A percentile compares a stretch with the other conserved stretches of the same genome.
Evolutionary conservation across 2,329 filamentous ascomycete species (phyloP).

Genomic region (Paecilomyces niveus): DNA sequence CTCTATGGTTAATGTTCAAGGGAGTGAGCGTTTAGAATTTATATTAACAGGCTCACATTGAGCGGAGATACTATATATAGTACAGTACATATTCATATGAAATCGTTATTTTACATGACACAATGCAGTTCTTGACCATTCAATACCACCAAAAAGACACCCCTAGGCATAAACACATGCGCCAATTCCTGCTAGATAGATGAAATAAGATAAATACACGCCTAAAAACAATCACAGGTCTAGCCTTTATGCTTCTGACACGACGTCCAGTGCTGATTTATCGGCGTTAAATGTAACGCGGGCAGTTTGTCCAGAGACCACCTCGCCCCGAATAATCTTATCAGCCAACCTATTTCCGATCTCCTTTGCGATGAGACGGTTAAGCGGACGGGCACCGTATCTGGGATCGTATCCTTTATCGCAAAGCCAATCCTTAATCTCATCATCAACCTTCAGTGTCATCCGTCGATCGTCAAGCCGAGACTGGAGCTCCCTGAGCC

Average conservation of each 20-base stretch:
- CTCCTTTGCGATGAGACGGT: slow-evolving; percentile 82
- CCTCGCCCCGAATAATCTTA: slow-evolving; percentile 78
- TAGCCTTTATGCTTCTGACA: slow-evolving; percentile 11
- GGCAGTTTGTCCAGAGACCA: slow-evolving; percentile 69
- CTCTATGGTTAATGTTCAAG: neutral
- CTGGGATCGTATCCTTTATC: slow-evolving; percentile 84
- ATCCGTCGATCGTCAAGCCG: slow-evolving; percentile 83
- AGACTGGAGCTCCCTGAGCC: slow-evolving; percentile 73
- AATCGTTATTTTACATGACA: neutral
- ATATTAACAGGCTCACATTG: neutral
- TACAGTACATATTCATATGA: neutral
- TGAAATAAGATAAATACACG: slow-evolving; percentile 2
- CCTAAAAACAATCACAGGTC: neutral
- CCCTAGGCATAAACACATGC: neutral
- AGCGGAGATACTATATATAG: neutral
- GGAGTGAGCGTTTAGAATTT: neutral
- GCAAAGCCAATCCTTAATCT: slow-evolving; percentile 79
- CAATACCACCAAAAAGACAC: neutral
- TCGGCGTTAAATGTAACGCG: slow-evolving; percentile 61
- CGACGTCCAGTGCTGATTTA: slow-evolving; percentile 51
- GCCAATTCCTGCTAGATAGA: neutral
- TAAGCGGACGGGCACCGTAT: slow-evolving; percentile 85
- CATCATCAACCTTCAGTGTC: slow-evolving; percentile 59
- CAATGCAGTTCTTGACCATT: neutral
- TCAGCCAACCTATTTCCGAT: slow-evolving; percentile 85